Base-by-base conservation (phyloP, 2,329 filamentous ascomycete genomes). In the Diaporthe batatas region DNA sequence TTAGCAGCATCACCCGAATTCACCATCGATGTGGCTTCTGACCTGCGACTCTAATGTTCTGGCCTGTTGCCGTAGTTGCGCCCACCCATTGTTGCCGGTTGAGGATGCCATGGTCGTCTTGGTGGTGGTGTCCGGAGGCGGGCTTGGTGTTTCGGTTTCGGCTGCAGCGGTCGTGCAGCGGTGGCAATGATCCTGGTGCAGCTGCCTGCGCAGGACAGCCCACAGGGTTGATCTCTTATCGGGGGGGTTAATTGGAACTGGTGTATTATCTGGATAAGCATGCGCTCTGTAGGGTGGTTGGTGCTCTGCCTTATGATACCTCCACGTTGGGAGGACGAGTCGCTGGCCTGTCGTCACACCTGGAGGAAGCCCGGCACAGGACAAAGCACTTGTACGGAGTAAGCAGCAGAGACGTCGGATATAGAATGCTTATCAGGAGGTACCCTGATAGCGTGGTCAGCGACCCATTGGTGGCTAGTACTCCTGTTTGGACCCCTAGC, bases 21-120 rank as follows among this genome's bases (percentile, higher is more conserved):
- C 44, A 12, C 36, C 44, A 18, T 39, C 42, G 51, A 12, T 44
- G 16, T 36, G 25, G 29, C 32, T 70, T 75, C 82, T 76, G 86
- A 97, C 96, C 89, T 98, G 96, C 74, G 92, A 94, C 83, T 99
- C 96, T 75, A 98, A 87, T 57, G 91, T 90, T 79, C 96, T 90
- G 75, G 95, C 94, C 84, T 98, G 96, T 82, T 98, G 95, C 79
- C 96, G 93, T 77, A 98, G 89, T 85, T 98, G 95, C 79, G 94
- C 92, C 96, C 96, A 99, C 84, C 95, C 92, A 75, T 89, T 87
- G 75, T 84, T 90, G 76, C 89, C 85, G 58, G 86, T 84, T 73
- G 86, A 82, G 76, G 86, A 80, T 75, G 88, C 84, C 89, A 91
- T 91, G 76, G 67, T 80, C 59, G 67, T 79, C 57, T 53, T 70